phyloP scores from a whole-genome alignment of 1,284 basidiomycete genomes.

The Sporisorium graminicola region DNA sequence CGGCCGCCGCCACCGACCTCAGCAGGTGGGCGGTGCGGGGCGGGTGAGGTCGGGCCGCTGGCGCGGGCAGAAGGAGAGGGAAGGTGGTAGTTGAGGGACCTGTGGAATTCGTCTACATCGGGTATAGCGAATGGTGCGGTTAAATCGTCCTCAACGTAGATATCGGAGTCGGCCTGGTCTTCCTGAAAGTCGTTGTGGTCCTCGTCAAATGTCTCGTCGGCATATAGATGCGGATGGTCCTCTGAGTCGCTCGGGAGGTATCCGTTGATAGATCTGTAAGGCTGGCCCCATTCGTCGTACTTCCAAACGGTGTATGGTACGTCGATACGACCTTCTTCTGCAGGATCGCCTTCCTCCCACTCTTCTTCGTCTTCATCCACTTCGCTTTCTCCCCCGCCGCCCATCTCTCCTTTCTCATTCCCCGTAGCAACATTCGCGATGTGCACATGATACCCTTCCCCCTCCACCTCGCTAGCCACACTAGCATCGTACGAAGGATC shows the following conservation, averaged over 20 bases:
- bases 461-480: not conserved
- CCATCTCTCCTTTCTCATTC: not conserved
- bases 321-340: not conserved
- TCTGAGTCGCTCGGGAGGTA: too few relatives aligned
- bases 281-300: constrained; percentile 32
- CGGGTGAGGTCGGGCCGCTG: not conserved
- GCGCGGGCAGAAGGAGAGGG: not conserved
- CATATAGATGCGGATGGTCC: not conserved
- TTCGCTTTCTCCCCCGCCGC: not conserved
- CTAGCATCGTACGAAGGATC: constrained; percentile 11
- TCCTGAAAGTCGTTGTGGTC: not conserved
- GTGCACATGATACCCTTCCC: constrained; percentile 1
- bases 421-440: not conserved
- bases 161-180: not conserved
- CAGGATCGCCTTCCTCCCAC: not conserved
- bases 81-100: not conserved
- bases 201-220: not conserved
- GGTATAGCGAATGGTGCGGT: constrained; percentile 24
- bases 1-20: constrained; percentile 40
- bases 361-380: not conserved
- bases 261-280: not conserved
- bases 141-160: too few relatives aligned
- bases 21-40: constrained; percentile 14
- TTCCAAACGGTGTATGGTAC: constrained; percentile 19
- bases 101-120: constrained; percentile 24